Evolutionary conservation across 495 filamentous ascomycete genomes (phyloP), one percentile per base, ranked within the genome.

Genomic region (Podospora anserina): DNA sequence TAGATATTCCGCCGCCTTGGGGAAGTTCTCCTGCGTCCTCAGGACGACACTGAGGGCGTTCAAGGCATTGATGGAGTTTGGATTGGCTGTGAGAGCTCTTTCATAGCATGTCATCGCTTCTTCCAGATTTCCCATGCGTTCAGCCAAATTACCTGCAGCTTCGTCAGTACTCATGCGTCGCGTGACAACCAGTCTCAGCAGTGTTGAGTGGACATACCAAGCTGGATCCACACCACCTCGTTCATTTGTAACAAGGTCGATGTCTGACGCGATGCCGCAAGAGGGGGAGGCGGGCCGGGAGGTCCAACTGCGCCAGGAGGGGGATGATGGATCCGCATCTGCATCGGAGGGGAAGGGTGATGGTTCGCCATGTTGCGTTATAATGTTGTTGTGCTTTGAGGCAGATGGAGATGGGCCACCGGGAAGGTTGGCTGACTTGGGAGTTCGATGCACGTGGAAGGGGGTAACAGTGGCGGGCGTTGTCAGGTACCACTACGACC

Each of bases 1-100:
- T 27, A 99, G 84, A 75, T 93, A 98, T 72, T 98, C 96, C 28
- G 97, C 90, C 3, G 95, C 95, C 75, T 94, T 94, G 44, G 91
- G 89, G 69, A 96, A 99, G 39, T 96, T 92, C 73, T 98, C 95
- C 72, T 92, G 92, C 26, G 91, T 92, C 55, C 96, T 87, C 28
- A 97, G 83, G 66, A 98, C 96, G 72, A 90, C 87, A 30, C 93
- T 95, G 64, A 97, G 97, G 49, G 92, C 90, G 66, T 93, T 96
- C 92, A 99, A 96, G 19, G 95, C 95, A 1, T 88, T 87, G 34
- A 97, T 90, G 6, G 95, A 98, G 82, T 92, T 92, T 61, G 89
- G 87, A 73, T 99, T 98, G 77, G 92, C 89, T 59, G 88, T 85
- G 69, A 98, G 82, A 15, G 94, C 95, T 74, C 90, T 88, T 76